A percentile compares a stretch with the other conserved stretches of the same genome.
Conservation (phyloP, 495 filamentous ascomycete genomes). For the Neurospora cerealis region DNA sequence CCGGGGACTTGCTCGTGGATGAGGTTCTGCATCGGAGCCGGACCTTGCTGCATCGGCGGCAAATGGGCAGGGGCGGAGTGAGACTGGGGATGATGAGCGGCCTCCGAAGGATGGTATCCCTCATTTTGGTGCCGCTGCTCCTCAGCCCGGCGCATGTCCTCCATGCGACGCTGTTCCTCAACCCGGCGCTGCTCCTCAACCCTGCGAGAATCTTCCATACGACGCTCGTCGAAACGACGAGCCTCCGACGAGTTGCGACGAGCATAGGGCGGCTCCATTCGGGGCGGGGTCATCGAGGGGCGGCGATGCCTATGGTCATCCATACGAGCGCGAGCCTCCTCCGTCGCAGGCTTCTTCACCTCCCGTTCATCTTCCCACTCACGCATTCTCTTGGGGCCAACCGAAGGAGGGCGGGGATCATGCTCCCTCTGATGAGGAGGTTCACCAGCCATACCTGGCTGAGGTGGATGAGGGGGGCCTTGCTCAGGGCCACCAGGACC, state of each 20-base stretch:
- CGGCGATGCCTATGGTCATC: slow-evolving; percentile 76
- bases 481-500: slow-evolving; percentile 62
- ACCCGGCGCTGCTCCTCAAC: slow-evolving; percentile 42
- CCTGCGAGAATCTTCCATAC: slow-evolving; percentile 31
- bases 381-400: slow-evolving; percentile 71
- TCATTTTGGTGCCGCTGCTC: slow-evolving; percentile 63
- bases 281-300: slow-evolving; percentile 53
- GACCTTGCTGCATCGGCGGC: slow-evolving; percentile 55
- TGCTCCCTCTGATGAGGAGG: slow-evolving; percentile 58
- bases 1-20: slow-evolving; percentile 38
- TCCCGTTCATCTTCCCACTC: slow-evolving; percentile 84
- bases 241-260: slow-evolving; percentile 73
- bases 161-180: slow-evolving; percentile 34
- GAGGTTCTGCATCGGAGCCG: slow-evolving; percentile 45
- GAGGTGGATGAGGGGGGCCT: slow-evolving; percentile 63
- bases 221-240: slow-evolving; percentile 47
- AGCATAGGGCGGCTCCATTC: slow-evolving; percentile 38
- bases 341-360: slow-evolving; percentile 76
- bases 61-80: slow-evolving; percentile 60
- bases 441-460: slow-evolving; percentile 62
- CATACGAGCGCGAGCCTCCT: slow-evolving; percentile 76
- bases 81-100: slow-evolving; percentile 72
- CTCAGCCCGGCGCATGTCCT: slow-evolving; percentile 40
- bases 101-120: slow-evolving; percentile 80
- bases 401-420: slow-evolving; percentile 62